These are phyloP conservation scores for Azolla pinnata DNA, from an alignment of 75 land plant genomes.

Conservation along the genomic window DNA sequence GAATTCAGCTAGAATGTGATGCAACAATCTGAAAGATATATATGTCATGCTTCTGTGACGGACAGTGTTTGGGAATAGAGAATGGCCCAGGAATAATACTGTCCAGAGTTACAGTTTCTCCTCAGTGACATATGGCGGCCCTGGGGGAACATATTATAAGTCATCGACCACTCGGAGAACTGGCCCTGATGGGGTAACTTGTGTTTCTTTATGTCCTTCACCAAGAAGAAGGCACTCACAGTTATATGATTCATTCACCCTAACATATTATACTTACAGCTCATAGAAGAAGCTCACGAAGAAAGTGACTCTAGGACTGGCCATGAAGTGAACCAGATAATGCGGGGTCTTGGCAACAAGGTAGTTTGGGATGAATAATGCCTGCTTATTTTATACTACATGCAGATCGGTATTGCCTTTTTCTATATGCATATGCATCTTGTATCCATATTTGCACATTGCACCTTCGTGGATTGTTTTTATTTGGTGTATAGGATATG, in stretches of 20 bases:
- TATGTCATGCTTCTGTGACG: neutral
- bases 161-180: constrained; percentile 20
- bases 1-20: too few relatives aligned
- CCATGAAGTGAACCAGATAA: constrained; percentile 14
- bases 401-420: neutral
- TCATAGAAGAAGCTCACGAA: constrained; percentile 24
- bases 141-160: constrained; percentile 21
- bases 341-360: constrained; percentile 26
- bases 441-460: too few relatives aligned
- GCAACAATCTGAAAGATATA: neutral
- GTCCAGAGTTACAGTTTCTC: constrained; percentile 23
- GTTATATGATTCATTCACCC: neutral
- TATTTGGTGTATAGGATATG: too few relatives aligned
- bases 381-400: too few relatives aligned
- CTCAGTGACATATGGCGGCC: constrained; percentile 29
- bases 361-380: constrained; percentile 6
- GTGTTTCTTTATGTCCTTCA: neutral
- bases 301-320: constrained; percentile 24
- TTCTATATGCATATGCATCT: too few relatives aligned
- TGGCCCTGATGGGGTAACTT: constrained; percentile 30
- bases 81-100: neutral
- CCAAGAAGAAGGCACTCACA: neutral
- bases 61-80: neutral
- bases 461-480: too few relatives aligned
- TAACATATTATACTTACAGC: constrained; percentile 2